A percentile compares a stretch with the other conserved stretches of the same genome.
Evolutionary conservation across 2,329 filamentous ascomycete species (phyloP).

Genomic region (Mariannaea sp.): DNA sequence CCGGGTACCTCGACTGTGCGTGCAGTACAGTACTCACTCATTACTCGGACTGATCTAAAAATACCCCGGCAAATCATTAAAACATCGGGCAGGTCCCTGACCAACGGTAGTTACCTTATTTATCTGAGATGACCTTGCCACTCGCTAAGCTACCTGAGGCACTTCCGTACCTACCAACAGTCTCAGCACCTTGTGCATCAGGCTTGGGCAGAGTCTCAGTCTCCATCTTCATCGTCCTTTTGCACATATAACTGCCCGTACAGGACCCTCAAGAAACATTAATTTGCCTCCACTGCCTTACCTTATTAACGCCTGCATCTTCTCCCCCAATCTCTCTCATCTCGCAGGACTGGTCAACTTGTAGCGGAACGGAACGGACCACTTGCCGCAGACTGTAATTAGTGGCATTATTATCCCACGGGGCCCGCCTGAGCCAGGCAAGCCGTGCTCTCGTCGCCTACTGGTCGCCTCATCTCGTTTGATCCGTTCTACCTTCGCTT

Average conservation of each 20-base stretch:
- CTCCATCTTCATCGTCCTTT: too few species aligned
- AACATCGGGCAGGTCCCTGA: too few species aligned
- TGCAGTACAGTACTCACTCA: too few species aligned
- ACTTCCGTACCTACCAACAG: neutral
- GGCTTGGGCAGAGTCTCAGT: too few species aligned
- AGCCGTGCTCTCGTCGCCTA: conserved; percentile 20
- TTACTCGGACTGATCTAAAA: conserved; percentile 10
- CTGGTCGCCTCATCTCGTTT: conserved; percentile 28
- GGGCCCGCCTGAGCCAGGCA: conserved; percentile 24
- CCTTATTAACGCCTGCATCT: neutral
- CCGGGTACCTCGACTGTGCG: neutral
- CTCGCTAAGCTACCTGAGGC: too few species aligned
- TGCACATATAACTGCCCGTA: too few species aligned
- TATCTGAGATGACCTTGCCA: too few species aligned
- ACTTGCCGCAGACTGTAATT: conserved; percentile 12
- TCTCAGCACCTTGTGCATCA: too few species aligned
- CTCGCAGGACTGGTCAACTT: neutral
- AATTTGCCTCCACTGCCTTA: too few species aligned
- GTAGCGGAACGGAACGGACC: conserved; percentile 6
- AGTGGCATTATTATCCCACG: conserved; percentile 3
- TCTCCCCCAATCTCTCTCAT: conserved; percentile 2
- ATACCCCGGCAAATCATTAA: neutral
- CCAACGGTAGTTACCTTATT: too few species aligned
- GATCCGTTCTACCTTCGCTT: conserved; percentile 23
- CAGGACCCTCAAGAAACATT: too few species aligned